Evolutionary conservation across 1,284 basidiomycete genomes (phyloP), one percentile per base, ranked within the genome.

Genomic region (Meripilus lineatus): DNA sequence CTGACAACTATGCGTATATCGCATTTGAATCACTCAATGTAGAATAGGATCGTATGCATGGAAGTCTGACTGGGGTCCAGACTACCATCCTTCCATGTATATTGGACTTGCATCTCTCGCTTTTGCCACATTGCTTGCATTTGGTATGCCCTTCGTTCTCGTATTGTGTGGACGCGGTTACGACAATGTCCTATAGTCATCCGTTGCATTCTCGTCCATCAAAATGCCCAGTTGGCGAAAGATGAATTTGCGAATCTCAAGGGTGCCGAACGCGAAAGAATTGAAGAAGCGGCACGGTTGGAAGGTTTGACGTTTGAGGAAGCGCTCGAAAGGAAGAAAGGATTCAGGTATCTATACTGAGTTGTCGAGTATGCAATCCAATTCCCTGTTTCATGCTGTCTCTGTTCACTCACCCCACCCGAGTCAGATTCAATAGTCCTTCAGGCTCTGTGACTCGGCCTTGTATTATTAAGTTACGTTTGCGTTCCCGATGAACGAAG

Each of bases 271-370:
- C 58, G 62, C 36, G 54, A 62, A 40, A 62, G 66, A 20, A 60
- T 69, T 40, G 63, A 64, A 42, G 67, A 69, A 22, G 62, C 63
- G 8, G 67, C 67, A 6, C 46, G 59, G 18, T 52, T 67, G 35
- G 65, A 68, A 46, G 64, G 64, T 8, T 59, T 68, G 24, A 58
- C 63, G 2, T 51, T 67, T 40, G 58, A 65, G 37, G 65, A 70
- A 46, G 66, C 66, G 3, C 40, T 67, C 30, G 58, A 57, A 39
- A 59, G 65, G 41, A 66, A 57, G 50, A 58, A 58, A 45, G 68
- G 67, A 0, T 71, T 72, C 63, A 58, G 70, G 39, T 72, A 72
- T 46, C 55, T 74, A 24, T 61, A 64, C 41, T 68, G 44, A 62
- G n/a, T 10, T 30, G 10, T 30, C 28, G n/a, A n/a, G n/a, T n/a